Conservation (phyloP, 2,329 filamentous ascomycete genomes). For the Arthrobotrys entomopaga region DNA sequence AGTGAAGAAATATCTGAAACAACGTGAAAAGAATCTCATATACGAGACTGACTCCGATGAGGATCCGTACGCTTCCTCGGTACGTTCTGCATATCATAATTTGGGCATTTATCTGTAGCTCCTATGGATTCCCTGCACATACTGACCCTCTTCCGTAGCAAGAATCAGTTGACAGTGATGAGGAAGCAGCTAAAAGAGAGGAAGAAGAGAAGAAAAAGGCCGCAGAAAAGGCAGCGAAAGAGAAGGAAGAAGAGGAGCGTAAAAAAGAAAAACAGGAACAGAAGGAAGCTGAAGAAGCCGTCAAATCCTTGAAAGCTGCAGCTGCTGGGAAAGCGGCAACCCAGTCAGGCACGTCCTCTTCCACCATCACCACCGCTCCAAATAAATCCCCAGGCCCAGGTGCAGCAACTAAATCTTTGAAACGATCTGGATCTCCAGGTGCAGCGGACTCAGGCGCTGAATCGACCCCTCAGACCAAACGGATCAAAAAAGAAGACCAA, state of each 20-base stretch:
- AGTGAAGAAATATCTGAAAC: conserved; percentile 65
- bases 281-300: conserved; percentile 51
- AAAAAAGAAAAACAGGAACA: conserved; percentile 48
- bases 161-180: conserved; percentile 62
- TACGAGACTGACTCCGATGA: conserved; percentile 64
- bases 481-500: conserved; percentile 54
- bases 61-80: conserved; percentile 61
- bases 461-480: conserved; percentile 36
- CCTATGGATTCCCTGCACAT: conserved; percentile 55
- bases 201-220: conserved; percentile 64
- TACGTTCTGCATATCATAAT: conserved; percentile 33
- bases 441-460: conserved; percentile 39
- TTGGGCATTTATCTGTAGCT: background rate
- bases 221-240: conserved; percentile 54
- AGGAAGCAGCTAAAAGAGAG: conserved; percentile 63
- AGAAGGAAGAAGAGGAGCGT: conserved; percentile 53
- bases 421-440: conserved; percentile 55
- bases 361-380: conserved; percentile 46
- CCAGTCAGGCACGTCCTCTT: conserved; percentile 50
- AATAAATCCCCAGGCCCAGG: conserved; percentile 48
- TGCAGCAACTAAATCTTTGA: conserved; percentile 51
- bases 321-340: conserved; percentile 53
- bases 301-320: conserved; percentile 53
- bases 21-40: conserved; percentile 67
- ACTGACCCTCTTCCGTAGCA: conserved; percentile 62